Evolutionary conservation across 768 basidiomycete species (phyloP), one percentile per base, ranked within the genome.

Genomic region (Termitomyces sp.): DNA sequence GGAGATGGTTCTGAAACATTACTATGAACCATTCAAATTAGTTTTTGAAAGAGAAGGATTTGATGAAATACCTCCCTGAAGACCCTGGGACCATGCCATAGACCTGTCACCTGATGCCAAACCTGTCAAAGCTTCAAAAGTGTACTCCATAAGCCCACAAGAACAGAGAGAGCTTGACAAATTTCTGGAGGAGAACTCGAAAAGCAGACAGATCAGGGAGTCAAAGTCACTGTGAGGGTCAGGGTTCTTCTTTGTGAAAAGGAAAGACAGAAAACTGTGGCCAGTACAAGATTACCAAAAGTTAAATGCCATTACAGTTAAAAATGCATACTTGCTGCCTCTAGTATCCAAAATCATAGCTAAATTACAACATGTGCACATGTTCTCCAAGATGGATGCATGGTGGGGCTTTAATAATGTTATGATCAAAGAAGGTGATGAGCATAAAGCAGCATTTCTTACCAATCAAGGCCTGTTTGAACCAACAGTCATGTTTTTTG

Each of bases 381-480:
- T 70, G 33, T 79, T 75, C 62, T 71, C 72, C 0, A 74, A 73
- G 46, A 57, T 83, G 24, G 77, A 84, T 64, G 69, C 83, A 5
- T 62, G 70, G 12, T 71, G 71, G 55, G 77, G 75, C 0, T 83
- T 74, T 64, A 73, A 80, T 61, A 74, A 76, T 9, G 50, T 71
- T 33, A 35, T 64, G 4, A 68, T 83, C 24, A 73, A 76, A 46
- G 79, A 77, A 2, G 72, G n/a, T n/a, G n/a, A 81, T 55, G 69
- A 80, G 65, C 74, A 69, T 71, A 82, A 79, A 62, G 78, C 73
- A 1, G 76, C 72, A 16, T 77, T 85, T 63, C 51, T 44, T 4
- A 53, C 39, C 28, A 22, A 44, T 40, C 8, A 22, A 20, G 51
- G 51, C 5, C 51, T 50, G 1, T 59, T 35, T 9, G 7, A 50